Conservation (phyloP, 305 asterid species). For the Fraxinus greggii region DNA sequence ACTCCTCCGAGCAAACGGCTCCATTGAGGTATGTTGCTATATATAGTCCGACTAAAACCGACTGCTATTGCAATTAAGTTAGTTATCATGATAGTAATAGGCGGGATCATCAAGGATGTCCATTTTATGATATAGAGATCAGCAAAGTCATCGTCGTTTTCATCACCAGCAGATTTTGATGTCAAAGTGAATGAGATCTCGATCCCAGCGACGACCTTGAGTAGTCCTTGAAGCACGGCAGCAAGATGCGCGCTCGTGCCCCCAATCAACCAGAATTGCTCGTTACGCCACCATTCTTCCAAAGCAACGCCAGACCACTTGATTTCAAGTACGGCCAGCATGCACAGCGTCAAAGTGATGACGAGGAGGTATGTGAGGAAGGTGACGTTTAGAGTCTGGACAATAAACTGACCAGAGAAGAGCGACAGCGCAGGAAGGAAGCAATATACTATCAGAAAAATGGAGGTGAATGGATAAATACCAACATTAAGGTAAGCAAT, state of each 20-base stretch:
- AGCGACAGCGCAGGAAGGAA: constrained; percentile 92
- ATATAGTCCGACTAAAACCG: constrained; percentile 78
- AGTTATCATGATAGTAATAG: constrained; percentile 69
- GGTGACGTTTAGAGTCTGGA: constrained; percentile 63
- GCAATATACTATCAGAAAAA: constrained; percentile 86
- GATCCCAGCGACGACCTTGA: constrained; percentile 84
- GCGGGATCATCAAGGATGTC: constrained; percentile 79
- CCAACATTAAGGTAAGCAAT: constrained; percentile 91
- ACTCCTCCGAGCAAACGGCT: constrained; percentile 89
- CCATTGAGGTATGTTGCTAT: constrained; percentile 86
- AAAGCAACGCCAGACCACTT: constrained; percentile 83
- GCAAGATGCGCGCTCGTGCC: constrained; percentile 97
- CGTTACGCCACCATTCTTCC: constrained; percentile 98
- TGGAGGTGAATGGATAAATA: constrained; percentile 85
- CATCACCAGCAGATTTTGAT: constrained; percentile 75
- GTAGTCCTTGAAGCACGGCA: constrained; percentile 87
- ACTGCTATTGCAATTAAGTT: constrained; percentile 83
- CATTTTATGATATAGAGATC: constrained; percentile 76
- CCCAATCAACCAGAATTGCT: constrained; percentile 91
- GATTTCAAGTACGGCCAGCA: constrained; percentile 76
- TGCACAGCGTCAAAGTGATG: constrained; percentile 71
- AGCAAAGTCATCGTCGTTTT: constrained; percentile 65
- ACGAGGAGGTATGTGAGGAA: constrained; percentile 72
- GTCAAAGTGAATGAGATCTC: constrained; percentile 88
- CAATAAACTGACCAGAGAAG: constrained; percentile 88